phyloP scores from a whole-genome alignment of 2,329 filamentous ascomycete species.

The Neofusicoccum kwambonambiense region DNA sequence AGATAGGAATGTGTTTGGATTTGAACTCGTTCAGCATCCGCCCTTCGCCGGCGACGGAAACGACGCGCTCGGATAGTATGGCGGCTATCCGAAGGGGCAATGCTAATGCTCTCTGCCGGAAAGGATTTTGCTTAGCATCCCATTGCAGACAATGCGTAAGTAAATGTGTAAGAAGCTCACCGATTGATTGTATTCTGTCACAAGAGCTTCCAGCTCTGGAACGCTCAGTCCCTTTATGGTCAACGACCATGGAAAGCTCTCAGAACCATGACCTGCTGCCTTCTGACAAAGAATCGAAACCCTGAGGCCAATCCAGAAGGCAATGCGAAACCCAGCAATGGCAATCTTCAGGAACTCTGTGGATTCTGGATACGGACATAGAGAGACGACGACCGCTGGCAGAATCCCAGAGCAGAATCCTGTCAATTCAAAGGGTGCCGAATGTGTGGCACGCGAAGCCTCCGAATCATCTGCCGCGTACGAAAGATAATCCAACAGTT shows the following conservation, averaged over 20 bases:
- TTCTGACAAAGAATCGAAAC: neutral
- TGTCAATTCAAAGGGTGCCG: neutral
- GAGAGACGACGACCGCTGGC: conserved; percentile 5
- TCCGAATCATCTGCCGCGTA: neutral
- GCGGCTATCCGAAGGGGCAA: neutral
- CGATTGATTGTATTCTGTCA: neutral
- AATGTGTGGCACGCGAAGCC: neutral
- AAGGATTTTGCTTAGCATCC: too few relatives aligned
- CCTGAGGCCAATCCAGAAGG: conserved; percentile 17
- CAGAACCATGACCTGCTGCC: neutral
- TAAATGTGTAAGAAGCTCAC: neutral
- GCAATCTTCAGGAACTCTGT: conserved; percentile 1
- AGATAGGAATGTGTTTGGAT: neutral
- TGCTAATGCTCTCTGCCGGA: neutral
- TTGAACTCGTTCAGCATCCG: neutral
- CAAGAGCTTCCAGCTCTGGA: neutral
- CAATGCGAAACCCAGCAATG: conserved; percentile 2
- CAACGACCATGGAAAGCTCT: neutral
- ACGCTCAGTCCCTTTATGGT: neutral
- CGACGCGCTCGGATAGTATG: neutral
- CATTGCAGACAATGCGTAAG: too few relatives aligned
- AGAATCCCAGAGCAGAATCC: conserved; percentile 20
- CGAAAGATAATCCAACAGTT: neutral
- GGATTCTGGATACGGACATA: neutral
- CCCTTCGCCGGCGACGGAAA: neutral